Evolutionary conservation across 2,329 filamentous ascomycete species (phyloP), one percentile per base, ranked within the genome.

Genomic region (Aureobasidium sp.): DNA sequence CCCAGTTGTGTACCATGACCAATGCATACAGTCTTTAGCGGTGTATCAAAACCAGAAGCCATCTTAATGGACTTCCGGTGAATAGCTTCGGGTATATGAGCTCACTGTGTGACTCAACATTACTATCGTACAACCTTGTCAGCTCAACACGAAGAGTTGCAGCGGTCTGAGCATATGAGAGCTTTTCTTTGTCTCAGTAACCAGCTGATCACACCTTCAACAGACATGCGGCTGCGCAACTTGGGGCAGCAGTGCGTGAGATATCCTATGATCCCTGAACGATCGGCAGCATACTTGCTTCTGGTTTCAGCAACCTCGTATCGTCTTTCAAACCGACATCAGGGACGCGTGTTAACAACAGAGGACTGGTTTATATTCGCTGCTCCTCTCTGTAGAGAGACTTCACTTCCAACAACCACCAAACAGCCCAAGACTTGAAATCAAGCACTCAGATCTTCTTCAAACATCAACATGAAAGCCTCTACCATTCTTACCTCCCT

Each of bases 291-390:
- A 45, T 45, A 19, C 29, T 29, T 47, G 42, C 21, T 35, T 35
- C 14, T 3, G 34, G 42, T 47, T 47, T 35, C 42, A 47, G 42
- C 42, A 35, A 25, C 8, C 42, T 47, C 42, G 42, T 34, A 47
- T 34, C n/a, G 30, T 5, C 35, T 12, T 14, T 35, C 30, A 47
- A n/a, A n/a, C 42, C 35, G 30, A 47, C 42, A 35, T 47, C 42
- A 19, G 14, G n/a, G n/a, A n/a, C n/a, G n/a, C n/a, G n/a, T n/a
- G n/a, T n/a, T n/a, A n/a, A n/a, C n/a, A n/a, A n/a, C n/a, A n/a
- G n/a, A n/a, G n/a, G n/a, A n/a, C n/a, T n/a, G 21, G 21, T 14
- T 24, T 47, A 47, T 25, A 47, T 47, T 6, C 2, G 3, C 3
- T 14, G 7, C n/a, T 24, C 24, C 19, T 16, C 10, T 8, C 29